Evolutionary conservation across 345 rosid species (phyloP).

Genomic region (Corchorus olitorius): DNA sequence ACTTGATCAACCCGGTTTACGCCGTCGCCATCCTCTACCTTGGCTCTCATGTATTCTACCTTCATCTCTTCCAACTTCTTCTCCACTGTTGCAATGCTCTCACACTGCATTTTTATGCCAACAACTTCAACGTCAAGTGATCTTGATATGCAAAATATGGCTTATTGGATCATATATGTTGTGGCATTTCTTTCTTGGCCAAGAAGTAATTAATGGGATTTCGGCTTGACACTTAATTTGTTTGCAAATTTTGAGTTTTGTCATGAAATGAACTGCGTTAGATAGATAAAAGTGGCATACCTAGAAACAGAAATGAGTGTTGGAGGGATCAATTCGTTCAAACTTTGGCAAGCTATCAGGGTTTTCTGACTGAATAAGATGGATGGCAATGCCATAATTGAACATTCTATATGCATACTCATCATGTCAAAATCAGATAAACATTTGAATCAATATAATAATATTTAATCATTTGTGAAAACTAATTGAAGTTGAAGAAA

Average conservation of each 20-base stretch:
- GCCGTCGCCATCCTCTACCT: slow-evolving; percentile 39
- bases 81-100: slow-evolving; percentile 53
- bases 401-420: slow-evolving; percentile 47
- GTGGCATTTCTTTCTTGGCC: too few relatives aligned
- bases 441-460: background rate
- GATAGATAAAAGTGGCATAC: slow-evolving; percentile 17
- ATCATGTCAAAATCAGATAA: background rate
- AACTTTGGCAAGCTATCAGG: slow-evolving; percentile 56
- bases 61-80: slow-evolving; percentile 49
- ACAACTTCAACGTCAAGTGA: too few relatives aligned
- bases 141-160: background rate
- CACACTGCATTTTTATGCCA: slow-evolving; percentile 36
- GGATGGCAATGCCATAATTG: slow-evolving; percentile 71
- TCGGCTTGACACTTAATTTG: too few relatives aligned
- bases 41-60: slow-evolving; percentile 38
- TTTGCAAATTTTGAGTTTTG: too few relatives aligned
- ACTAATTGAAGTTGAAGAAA: background rate
- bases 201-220: too few relatives aligned
- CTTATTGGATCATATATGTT: background rate
- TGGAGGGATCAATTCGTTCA: slow-evolving; percentile 55
- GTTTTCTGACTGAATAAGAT: slow-evolving; percentile 57
- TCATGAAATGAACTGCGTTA: background rate
- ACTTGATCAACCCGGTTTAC: slow-evolving; percentile 55
- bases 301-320: slow-evolving; percentile 80
- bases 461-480: background rate